Base-by-base conservation (phyloP, 495 filamentous ascomycete genomes). In the Sporormia fimetaria region DNA sequence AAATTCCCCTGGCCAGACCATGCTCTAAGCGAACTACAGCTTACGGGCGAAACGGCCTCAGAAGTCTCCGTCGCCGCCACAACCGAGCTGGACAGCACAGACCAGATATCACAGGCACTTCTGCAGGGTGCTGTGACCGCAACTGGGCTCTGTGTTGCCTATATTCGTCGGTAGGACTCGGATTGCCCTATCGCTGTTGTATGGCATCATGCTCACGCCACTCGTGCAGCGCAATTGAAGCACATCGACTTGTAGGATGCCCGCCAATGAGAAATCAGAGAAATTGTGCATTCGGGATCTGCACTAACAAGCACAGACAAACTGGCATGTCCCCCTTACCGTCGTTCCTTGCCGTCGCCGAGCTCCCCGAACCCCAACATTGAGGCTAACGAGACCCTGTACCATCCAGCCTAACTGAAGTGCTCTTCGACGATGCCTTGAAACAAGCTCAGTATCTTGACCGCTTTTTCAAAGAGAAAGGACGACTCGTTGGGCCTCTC, bases 101-200 rank as follows among this genome's bases (percentile, higher is more conserved):
- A 48, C 1, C 31, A 33, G 7, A 37, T 74, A 9, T 33, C 67
- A 1, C 40, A 60, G 12, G 41, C 33, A 11, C 49, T 71, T 4
- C 49, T 51, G 20, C 57, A 54, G 9, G 63, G 69, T 2, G 50
- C 61, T 20, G 63, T 64, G 21, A 68, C 44, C 5, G 69, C 69
- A 0, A 58, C 64, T 34, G 52, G 57, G 7, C 60, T 73, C 6
- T 55, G 55, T 20, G 50, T 27, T 24, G 64, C 66, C 21, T 74
- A 71, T 50, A 71, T 74, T 29, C 57, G 59, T 55, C 66, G 67
- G 70, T 73, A 62, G 33, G 44, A 15, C n/a, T 14, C 15, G 11
- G 32, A 27, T 12, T 10, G 14, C 8, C 14, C 6, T 5, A 22
- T 35, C 6, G 8, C 12, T 9, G 28, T 11, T 7, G 11, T 9